Conservation (phyloP, 1,284 basidiomycete genomes). For the Exobasidium cylindrosporum region DNA sequence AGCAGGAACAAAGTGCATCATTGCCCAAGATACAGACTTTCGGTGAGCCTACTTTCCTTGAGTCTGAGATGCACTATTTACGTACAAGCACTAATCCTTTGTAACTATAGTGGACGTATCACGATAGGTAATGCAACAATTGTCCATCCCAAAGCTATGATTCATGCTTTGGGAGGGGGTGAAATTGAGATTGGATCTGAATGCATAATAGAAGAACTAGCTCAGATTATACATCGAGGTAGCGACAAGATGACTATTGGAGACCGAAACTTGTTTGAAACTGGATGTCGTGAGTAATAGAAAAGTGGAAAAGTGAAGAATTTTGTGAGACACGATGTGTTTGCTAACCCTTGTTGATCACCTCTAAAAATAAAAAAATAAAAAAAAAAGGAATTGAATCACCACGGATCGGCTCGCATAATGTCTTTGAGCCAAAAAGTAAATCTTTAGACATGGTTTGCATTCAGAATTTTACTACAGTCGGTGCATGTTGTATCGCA, state of each 20-base stretch:
- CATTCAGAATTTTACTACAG: constrained; percentile 73
- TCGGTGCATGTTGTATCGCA: constrained; percentile 69
- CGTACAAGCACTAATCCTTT: constrained; percentile 37
- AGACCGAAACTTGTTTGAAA: constrained; percentile 87
- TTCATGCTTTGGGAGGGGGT: constrained; percentile 71
- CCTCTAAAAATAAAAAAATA: no score
- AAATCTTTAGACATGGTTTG: constrained; percentile 75
- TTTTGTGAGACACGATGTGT: not conserved
- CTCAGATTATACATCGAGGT: constrained; percentile 3
- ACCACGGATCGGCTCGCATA: constrained; percentile 74
- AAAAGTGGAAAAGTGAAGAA: not conserved
- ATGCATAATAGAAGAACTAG: constrained; percentile 84
- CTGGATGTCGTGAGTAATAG: constrained; percentile 71
- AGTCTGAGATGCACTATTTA: not conserved
- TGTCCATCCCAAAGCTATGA: constrained; percentile 87
- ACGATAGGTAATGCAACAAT: constrained; percentile 61
- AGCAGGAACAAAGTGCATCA: not conserved
- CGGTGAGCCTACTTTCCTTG: not conserved
- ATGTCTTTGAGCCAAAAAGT: constrained; percentile 76
- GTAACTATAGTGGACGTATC: constrained; percentile 36
- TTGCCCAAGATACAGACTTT: not conserved
- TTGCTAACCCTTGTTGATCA: no score
- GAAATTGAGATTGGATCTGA: constrained; percentile 81
- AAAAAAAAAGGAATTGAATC: constrained; percentile 71
- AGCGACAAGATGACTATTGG: constrained; percentile 78